phyloP scores from a whole-genome alignment of 1,284 basidiomycete species.

The Sporisorium scitamineum region DNA sequence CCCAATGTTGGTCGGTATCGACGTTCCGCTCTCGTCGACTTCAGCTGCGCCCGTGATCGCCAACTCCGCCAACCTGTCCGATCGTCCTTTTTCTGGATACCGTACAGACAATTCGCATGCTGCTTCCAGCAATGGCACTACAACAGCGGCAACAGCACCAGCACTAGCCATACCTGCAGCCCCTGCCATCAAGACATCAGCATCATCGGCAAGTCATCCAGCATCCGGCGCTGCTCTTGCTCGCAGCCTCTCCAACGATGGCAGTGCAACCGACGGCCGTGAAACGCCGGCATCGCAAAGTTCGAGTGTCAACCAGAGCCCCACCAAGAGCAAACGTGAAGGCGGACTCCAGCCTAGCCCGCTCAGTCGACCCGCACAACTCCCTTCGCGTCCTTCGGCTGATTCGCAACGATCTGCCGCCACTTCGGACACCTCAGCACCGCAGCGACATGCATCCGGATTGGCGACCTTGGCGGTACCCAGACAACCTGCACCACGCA shows the following conservation, averaged over 20 bases:
- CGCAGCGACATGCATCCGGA: slow-evolving; percentile 6
- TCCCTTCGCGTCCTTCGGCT: slow-evolving; percentile 22
- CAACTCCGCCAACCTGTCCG: slow-evolving; percentile 34
- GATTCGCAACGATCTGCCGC: slow-evolving; percentile 18
- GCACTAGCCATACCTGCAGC: neutral
- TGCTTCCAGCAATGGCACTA: slow-evolving; percentile 23
- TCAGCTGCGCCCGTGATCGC: slow-evolving; percentile 14
- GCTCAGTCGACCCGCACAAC: slow-evolving; percentile 23
- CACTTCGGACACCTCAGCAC: slow-evolving; percentile 6
- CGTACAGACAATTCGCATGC: slow-evolving; percentile 24
- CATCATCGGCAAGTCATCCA: neutral
- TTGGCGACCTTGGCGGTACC: slow-evolving; percentile 19
- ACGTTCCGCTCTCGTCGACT: slow-evolving; percentile 28
- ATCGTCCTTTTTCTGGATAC: slow-evolving; percentile 19
- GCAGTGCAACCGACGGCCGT: neutral
- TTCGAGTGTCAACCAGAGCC: slow-evolving; percentile 15
- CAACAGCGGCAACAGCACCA: slow-evolving; percentile 6
- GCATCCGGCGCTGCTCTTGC: neutral
- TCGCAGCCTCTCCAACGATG: slow-evolving; percentile 15
- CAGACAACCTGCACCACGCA: slow-evolving; percentile 16
- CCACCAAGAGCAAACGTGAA: slow-evolving; percentile 27
- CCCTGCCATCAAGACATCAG: slow-evolving; percentile 10
- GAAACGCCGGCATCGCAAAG: slow-evolving; percentile 10
- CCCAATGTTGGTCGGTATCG: slow-evolving; percentile 44
- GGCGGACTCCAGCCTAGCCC: slow-evolving; percentile 32